These are phyloP conservation scores for Talaromyces thailandensis DNA, from an alignment of 495 filamentous ascomycete genomes.

Conservation along the genomic window DNA sequence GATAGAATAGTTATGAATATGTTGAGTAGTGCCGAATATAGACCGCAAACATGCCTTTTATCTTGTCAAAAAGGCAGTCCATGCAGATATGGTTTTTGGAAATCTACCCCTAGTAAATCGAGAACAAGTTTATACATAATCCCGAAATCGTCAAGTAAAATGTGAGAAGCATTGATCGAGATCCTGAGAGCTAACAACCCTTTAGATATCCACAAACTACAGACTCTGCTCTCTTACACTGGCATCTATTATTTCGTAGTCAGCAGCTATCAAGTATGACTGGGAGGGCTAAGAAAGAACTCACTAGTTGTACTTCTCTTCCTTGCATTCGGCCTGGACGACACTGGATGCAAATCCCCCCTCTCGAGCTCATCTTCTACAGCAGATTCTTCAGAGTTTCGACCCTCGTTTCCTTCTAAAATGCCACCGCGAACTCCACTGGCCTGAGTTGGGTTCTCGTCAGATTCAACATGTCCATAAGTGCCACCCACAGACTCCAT, in stretches of 20 bases:
- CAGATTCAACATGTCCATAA: conserved; percentile 36
- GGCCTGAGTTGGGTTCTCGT: neutral
- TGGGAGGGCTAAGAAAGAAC: neutral
- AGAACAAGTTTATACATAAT: neutral
- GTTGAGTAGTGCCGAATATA: neutral
- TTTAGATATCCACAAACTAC: neutral
- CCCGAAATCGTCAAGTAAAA: neutral
- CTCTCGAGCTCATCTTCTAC: conserved; percentile 30
- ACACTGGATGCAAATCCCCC: conserved; percentile 29
- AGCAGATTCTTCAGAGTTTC: conserved; percentile 1
- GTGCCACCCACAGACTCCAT: conserved; percentile 77
- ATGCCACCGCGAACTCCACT: neutral
- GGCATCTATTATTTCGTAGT: neutral
- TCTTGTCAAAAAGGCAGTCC: neutral
- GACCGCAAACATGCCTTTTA: neutral
- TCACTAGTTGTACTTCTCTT: conserved; percentile 23
- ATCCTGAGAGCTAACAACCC: neutral
- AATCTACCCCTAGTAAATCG: neutral
- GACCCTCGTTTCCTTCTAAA: neutral
- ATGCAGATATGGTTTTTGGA: neutral
- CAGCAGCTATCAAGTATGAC: neutral
- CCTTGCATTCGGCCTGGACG: conserved; percentile 15
- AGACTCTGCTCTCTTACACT: neutral
- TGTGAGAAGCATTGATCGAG: neutral
- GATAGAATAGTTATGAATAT: neutral